Conservation (phyloP, 371 early-diverging fungal species). For the Haplosporangium sp. region DNA sequence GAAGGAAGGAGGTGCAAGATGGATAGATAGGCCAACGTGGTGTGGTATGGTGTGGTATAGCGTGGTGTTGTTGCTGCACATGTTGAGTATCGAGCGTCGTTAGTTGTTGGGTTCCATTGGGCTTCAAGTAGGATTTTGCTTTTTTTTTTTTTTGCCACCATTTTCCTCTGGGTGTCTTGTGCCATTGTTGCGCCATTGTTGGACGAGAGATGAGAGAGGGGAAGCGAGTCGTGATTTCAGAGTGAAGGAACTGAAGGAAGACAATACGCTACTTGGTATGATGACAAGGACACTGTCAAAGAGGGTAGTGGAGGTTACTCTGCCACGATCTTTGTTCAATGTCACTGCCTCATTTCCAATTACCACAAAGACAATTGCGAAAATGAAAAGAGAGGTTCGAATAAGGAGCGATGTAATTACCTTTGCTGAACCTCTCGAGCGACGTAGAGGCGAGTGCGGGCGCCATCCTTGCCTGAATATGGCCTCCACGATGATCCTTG, state of each 20-base stretch:
- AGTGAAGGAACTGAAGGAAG: no score
- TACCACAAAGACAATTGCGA: background rate
- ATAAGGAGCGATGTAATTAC: slow-evolving; percentile 17
- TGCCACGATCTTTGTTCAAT: no score
- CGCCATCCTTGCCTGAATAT: slow-evolving; percentile 2
- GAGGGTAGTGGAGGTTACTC: no score
- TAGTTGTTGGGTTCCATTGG: no score
- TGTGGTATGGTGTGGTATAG: no score
- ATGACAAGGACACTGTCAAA: no score
- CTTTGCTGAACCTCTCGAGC: slow-evolving; percentile 19
- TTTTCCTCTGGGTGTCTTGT: background rate
- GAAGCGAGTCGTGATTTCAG: background rate
- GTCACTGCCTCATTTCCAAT: no score
- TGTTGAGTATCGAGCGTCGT: no score
- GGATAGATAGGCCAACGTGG: background rate
- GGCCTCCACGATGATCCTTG: slow-evolving; percentile 24
- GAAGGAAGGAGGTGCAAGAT: background rate
- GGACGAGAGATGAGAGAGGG: background rate
- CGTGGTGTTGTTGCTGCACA: no score
- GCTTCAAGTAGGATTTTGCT: no score
- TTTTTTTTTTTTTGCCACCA: slow-evolving; percentile 11
- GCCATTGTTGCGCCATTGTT: background rate
- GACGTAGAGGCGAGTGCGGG: slow-evolving; percentile 9
- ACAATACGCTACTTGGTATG: no score
- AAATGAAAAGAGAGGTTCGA: slow-evolving; percentile 1